Percentiles rank a stretch among this genome's conserved stretches.
Evolutionary conservation across 805 yeast genomes (phyloP).

Genomic region (Saccharomycopsis sp.): DNA sequence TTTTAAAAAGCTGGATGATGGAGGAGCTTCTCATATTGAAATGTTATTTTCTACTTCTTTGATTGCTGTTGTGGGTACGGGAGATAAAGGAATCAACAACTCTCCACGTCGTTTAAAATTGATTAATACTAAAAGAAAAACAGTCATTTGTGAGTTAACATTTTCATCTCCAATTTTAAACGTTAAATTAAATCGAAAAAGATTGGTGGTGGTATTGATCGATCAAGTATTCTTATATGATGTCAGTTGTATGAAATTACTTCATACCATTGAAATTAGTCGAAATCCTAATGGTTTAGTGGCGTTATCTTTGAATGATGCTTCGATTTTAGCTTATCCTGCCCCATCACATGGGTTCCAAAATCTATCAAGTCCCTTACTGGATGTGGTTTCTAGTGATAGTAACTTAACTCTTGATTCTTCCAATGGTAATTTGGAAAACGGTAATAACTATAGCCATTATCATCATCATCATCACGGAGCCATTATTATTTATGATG

Average conservation of each 20-base stretch:
- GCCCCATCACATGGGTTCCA: conserved; percentile 25
- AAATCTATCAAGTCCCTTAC: conserved; percentile 19
- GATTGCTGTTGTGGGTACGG: conserved; percentile 73
- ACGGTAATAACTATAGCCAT: conserved; percentile 15
- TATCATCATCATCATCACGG: conserved; percentile 39
- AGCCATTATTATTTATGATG: conserved; percentile 71
- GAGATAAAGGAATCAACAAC: conserved; percentile 48
- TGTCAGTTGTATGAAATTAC: conserved; percentile 75
- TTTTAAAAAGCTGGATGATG: conserved; percentile 35
- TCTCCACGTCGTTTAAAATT: conserved; percentile 54
- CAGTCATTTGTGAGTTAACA: conserved; percentile 75
- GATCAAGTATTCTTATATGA: conserved; percentile 86
- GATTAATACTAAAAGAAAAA: conserved; percentile 59
- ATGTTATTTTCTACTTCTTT: conserved; percentile 87
- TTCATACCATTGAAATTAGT: conserved; percentile 56
- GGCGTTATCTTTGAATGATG: conserved; percentile 31
- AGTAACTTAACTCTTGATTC: conserved; percentile 3
- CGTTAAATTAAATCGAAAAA: conserved; percentile 69
- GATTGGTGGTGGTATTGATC: conserved; percentile 65
- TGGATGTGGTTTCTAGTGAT: conserved; percentile 18
- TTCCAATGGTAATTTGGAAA: conserved; percentile 9
- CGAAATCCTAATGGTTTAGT: conserved; percentile 31
- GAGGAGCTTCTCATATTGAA: conserved; percentile 56
- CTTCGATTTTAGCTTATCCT: conserved; percentile 45
- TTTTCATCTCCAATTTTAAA: conserved; percentile 69